Evolutionary conservation across 352 stramenopile species (phyloP), one percentile per base, ranked within the genome.

Genomic region (Phytophthora rubi): DNA sequence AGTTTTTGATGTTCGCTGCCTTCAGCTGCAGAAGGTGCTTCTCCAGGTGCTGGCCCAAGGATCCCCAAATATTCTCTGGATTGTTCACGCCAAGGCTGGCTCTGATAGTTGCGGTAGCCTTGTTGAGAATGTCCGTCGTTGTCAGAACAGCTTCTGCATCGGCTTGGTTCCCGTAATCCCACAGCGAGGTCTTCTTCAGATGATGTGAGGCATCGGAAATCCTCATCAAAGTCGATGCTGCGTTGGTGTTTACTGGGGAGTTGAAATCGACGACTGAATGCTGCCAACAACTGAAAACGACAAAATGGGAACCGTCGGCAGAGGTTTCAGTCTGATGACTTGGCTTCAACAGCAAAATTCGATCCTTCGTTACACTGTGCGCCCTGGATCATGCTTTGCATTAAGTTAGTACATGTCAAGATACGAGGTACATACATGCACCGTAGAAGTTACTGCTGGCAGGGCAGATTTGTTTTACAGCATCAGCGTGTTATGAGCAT

Each of bases 91-190:
- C 76, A 3, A 87, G 63, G 3, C 62, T 68, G 2, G 68, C 75
- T 35, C 65, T 52, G 33, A 87, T 67, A n/a, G 68, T 73, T n/a
- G 68, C 51, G 12, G 80, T 82, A 1, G 80, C 80, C 53, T 75
- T 80, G 44, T 71, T 74, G 13, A 87, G 21, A 62, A 87, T 83
- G 33, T 81, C 75, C 33, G 67, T 33, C 8, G 80, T 85, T 9
- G 75, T 56, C 9, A 82, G 48, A 18, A 52, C 55, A 45, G 32
- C 26, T 16, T 67, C 62, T 45, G 59, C 56, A 12, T 75, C 62
- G 6, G 52, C 6, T 62, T 75, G 68, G 42, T 63, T 67, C 13
- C 39, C 49, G 30, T 55, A 37, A 2, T 67, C 30, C 66, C 60
- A 68, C 54, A 66, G 45, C 30, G 66, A 60, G 1, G 48, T 70